Evolutionary conservation across 2,329 filamentous ascomycete genomes (phyloP).

Genomic region (Arthrobotrys pseudoclavata): DNA sequence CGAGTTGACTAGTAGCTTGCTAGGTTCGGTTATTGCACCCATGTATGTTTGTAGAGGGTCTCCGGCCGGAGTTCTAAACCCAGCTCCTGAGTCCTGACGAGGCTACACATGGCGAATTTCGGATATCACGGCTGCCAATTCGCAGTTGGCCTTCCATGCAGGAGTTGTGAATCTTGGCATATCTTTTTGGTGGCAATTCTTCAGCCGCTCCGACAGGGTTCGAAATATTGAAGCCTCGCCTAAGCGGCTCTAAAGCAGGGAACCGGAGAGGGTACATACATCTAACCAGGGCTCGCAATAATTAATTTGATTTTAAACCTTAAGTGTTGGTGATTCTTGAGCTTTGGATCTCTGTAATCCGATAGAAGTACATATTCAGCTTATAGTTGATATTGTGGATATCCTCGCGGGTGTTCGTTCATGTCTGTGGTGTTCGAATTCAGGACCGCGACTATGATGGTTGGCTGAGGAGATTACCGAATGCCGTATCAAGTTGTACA

Average conservation of each 20-base stretch:
- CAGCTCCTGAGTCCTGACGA: not conserved
- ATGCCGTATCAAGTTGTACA: not conserved
- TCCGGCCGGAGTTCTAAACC: not conserved
- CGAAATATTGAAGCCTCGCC: conserved; percentile 32
- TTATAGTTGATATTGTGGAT: too few species aligned
- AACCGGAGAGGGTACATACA: not conserved
- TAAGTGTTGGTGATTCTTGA: too few species aligned
- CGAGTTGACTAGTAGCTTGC: not conserved
- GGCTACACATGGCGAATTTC: conserved; percentile 20
- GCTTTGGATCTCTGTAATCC: too few species aligned
- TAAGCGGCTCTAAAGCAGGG: not conserved
- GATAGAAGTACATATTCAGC: too few species aligned
- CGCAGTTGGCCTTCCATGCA: not conserved
- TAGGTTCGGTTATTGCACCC: not conserved
- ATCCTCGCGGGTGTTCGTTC: too few species aligned
- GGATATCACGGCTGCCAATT: not conserved
- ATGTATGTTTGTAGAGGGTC: not conserved
- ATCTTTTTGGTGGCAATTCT: conserved; percentile 15
- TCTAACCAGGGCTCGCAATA: too few species aligned
- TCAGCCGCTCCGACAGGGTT: conserved; percentile 32
- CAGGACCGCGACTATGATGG: not conserved
- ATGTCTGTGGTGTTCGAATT: too few species aligned
- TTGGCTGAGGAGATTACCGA: not conserved
- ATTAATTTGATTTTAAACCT: too few species aligned
- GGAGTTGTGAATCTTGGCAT: conserved; percentile 17